phyloP scores from a whole-genome alignment of 2,329 filamentous ascomycete genomes.

The Sarocladiaceae sp. region DNA sequence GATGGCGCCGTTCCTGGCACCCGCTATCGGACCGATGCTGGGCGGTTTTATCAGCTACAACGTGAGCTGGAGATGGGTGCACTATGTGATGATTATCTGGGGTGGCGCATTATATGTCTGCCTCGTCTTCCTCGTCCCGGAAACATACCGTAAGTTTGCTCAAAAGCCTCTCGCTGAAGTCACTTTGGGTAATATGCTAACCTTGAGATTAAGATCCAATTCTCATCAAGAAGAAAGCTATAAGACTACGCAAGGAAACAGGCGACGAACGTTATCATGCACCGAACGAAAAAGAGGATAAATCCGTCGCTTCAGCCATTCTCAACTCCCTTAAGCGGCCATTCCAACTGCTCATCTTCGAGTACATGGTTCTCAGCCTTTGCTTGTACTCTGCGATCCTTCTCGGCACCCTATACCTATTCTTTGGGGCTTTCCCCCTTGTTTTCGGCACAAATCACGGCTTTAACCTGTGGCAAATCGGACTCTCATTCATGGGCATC shows the following conservation, averaged over 20 bases:
- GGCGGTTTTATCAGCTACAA: constrained; percentile 82
- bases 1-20: constrained; percentile 59
- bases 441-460: constrained; percentile 72
- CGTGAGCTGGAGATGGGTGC: constrained; percentile 73
- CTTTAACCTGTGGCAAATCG: constrained; percentile 75
- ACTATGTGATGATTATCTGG: constrained; percentile 85
- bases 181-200: background rate
- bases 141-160: constrained; percentile 77
- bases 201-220: constrained; percentile 48
- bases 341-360: constrained; percentile 72
- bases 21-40: constrained; percentile 54
- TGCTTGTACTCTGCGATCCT: constrained; percentile 80
- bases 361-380: constrained; percentile 82
- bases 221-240: constrained; percentile 69
- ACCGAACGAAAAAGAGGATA: constrained; percentile 68
- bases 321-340: constrained; percentile 60
- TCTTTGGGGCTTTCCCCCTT: constrained; percentile 83
- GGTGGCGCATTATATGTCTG: constrained; percentile 57
- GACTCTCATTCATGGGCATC: constrained; percentile 73
- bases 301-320: constrained; percentile 62
- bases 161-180: too few relatives aligned
- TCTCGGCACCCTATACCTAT: constrained; percentile 84
- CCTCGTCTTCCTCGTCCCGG: constrained; percentile 72
- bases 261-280: constrained; percentile 74
- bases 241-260: constrained; percentile 64